Conservation (phyloP, 2,329 filamentous ascomycete species). For the Trichoderma citrinoviride region DNA sequence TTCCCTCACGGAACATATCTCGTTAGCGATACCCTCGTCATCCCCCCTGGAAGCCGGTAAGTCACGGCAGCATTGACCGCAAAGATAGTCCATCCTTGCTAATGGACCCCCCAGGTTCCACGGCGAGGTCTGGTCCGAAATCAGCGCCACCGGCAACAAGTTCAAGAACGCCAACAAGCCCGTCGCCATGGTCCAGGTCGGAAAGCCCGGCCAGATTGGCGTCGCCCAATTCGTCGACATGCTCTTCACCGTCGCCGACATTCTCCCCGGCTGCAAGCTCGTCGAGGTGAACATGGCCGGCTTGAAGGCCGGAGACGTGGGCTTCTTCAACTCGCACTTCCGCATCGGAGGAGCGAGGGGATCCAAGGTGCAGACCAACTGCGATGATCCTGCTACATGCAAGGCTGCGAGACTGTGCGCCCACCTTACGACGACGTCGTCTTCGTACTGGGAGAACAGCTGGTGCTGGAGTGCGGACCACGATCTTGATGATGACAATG, state of each 20-base stretch:
- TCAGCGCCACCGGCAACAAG: constrained; percentile 43
- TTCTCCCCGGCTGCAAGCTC: constrained; percentile 38
- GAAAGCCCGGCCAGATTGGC: constrained; percentile 46
- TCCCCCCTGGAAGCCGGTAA: constrained; percentile 29
- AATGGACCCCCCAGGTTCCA: constrained; percentile 4
- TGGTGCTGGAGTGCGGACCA: constrained; percentile 50
- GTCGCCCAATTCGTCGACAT: constrained; percentile 50
- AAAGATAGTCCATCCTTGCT: background rate
- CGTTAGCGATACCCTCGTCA: constrained; percentile 53
- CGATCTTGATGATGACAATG: constrained; percentile 46
- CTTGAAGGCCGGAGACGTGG: constrained; percentile 44
- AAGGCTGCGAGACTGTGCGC: constrained; percentile 47
- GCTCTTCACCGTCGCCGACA: constrained; percentile 47
- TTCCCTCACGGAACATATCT: constrained; percentile 48
- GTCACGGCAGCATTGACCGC: background rate
- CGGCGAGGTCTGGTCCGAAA: constrained; percentile 26
- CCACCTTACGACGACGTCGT: constrained; percentile 45
- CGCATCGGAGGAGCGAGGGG: constrained; percentile 45
- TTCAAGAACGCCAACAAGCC: constrained; percentile 47
- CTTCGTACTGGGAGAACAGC: constrained; percentile 53
- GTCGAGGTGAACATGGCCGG: constrained; percentile 50
- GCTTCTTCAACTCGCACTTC: constrained; percentile 45
- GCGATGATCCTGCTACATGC: constrained; percentile 39
- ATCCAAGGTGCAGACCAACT: constrained; percentile 39
- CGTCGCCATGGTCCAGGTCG: constrained; percentile 48